phyloP scores from a whole-genome alignment of 352 stramenopile species.

The Thraustotheca clavata region DNA sequence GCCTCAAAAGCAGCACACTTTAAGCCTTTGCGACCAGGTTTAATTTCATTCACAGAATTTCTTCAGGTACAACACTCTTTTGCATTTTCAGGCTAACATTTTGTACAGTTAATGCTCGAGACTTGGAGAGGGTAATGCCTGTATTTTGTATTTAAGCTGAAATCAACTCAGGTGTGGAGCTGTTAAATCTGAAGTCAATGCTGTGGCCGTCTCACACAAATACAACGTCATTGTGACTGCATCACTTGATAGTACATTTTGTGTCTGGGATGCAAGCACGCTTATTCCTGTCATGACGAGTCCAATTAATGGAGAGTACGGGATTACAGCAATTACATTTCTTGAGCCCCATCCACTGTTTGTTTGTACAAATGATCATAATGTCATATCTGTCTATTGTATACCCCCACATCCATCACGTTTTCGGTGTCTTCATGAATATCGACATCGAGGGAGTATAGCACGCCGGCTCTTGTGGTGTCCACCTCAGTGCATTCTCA shows the following conservation, averaged over 20 bases:
- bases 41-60: conserved; percentile 8
- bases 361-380: not conserved
- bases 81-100: not conserved
- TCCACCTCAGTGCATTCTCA: not conserved
- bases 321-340: conserved; percentile 5
- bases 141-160: not conserved
- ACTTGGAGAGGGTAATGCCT: conserved; percentile 13
- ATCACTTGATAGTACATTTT: conserved; percentile 13
- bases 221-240: conserved; percentile 16
- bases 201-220: not conserved
- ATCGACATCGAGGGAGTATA: not conserved
- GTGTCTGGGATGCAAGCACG: conserved; percentile 10
- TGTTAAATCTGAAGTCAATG: not conserved
- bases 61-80: not conserved
- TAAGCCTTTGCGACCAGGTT: not conserved
- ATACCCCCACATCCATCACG: conserved; percentile 10
- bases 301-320: not conserved
- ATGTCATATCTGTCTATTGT: not conserved
- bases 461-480: conserved; percentile 5
- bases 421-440: not conserved
- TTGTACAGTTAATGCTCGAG: conserved; percentile 9
- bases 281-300: not conserved
- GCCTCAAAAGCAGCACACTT: not conserved
- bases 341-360: conserved; percentile 20
- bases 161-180: not conserved